These are phyloP conservation scores for Periconia digitata DNA, from an alignment of 2,329 filamentous ascomycete species.

Conservation along the genomic window DNA sequence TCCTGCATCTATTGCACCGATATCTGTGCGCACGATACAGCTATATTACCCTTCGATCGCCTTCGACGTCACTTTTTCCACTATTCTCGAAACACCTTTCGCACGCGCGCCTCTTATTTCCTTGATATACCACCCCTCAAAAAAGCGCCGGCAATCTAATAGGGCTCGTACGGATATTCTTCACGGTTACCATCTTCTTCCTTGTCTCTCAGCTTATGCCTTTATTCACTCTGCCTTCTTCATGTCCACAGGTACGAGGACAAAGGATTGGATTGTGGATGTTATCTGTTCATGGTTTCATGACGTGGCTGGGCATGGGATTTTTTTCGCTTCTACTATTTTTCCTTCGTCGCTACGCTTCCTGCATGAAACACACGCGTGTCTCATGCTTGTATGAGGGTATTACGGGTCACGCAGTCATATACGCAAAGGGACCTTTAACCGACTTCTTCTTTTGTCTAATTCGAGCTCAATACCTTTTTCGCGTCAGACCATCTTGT, in stretches of 20 bases:
- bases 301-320: conserved; percentile 7
- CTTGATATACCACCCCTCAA: conserved; percentile 13
- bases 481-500: neutral
- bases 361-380: conserved; percentile 9
- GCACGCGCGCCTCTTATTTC: conserved; percentile 21
- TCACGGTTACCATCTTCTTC: conserved; percentile 5
- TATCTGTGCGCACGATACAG: conserved; percentile 9
- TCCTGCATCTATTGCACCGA: conserved; percentile 5
- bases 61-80: conserved; percentile 7
- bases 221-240: conserved; percentile 4
- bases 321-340: conserved; percentile 7
- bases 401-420: conserved; percentile 3
- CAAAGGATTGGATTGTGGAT: conserved; percentile 8
- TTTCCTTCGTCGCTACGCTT: conserved; percentile 1
- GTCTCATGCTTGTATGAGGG: conserved; percentile 13
- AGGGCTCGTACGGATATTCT: conserved; percentile 18
- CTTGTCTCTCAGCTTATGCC: conserved; percentile 2
- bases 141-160: conserved; percentile 27
- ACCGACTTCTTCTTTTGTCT: conserved; percentile 2
- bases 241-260: conserved; percentile 7
- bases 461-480: conserved; percentile 8
- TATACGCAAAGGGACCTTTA: neutral
- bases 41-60: conserved; percentile 9
- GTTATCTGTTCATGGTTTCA: conserved; percentile 10
- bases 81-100: conserved; percentile 17